Percentiles rank a stretch among this genome's conserved stretches.
These are phyloP conservation scores for Obelidium mucronatum DNA, from an alignment of 192 early-diverging fungal genomes.

Conservation along the genomic window DNA sequence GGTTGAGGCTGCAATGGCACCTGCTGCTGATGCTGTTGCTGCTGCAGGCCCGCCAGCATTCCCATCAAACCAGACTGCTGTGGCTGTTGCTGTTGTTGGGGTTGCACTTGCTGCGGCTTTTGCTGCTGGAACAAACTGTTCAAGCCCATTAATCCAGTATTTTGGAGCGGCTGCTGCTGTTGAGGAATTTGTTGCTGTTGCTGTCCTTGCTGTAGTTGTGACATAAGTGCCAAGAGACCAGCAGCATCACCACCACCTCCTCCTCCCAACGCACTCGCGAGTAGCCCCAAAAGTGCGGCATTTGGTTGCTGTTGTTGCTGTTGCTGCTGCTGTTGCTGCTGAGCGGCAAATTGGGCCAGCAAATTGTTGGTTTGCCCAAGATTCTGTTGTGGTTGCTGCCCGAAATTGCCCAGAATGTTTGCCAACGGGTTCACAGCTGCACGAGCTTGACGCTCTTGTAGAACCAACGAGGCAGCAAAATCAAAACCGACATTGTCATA, in stretches of 20 bases:
- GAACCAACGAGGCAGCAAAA: slow-evolving; percentile 41
- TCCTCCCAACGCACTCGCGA: slow-evolving; percentile 37
- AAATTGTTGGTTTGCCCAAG: slow-evolving; percentile 11
- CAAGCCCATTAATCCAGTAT: slow-evolving; percentile 15
- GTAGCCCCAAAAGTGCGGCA: slow-evolving; percentile 21
- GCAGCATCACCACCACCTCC: not conserved
- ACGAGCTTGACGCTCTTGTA: slow-evolving; percentile 44
- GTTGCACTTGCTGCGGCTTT: slow-evolving; percentile 11
- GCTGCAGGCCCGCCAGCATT: slow-evolving; percentile 12
- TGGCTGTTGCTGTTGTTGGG: not conserved
- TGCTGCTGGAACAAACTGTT: slow-evolving; percentile 22
- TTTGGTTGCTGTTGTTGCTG: slow-evolving; percentile 16
- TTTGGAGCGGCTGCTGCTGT: not conserved
- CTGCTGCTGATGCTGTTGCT: slow-evolving; percentile 36
- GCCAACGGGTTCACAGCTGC: slow-evolving; percentile 28
- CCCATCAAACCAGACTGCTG: slow-evolving; percentile 30
- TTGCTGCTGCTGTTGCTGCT: slow-evolving; percentile 30
- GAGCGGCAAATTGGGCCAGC: not conserved
- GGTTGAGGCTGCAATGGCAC: slow-evolving; percentile 22
- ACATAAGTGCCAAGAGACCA: slow-evolving; percentile 14
- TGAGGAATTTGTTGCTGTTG: slow-evolving; percentile 7
- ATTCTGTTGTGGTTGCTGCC: slow-evolving; percentile 41
- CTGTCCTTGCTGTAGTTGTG: slow-evolving; percentile 14
- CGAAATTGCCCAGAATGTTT: slow-evolving; percentile 20
- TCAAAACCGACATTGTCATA: slow-evolving; percentile 52